Conservation (phyloP, 2,329 filamentous ascomycete genomes). For the Fusarium xylarioides region DNA sequence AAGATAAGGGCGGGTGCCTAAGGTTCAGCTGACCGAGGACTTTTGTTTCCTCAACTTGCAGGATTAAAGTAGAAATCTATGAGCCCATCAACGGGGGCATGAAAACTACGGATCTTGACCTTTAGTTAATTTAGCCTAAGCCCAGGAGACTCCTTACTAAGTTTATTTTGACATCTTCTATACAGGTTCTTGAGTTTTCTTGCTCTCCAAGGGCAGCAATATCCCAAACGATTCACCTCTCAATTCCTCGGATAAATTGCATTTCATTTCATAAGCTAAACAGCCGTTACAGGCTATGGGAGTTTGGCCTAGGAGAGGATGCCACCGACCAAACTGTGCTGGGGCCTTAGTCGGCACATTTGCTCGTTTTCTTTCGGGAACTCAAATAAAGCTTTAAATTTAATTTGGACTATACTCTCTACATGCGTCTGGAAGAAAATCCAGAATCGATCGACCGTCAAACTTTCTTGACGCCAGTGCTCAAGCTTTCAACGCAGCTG, state of each 20-base stretch:
- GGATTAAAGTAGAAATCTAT: neutral
- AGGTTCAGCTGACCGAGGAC: neutral
- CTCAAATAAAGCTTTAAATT: fast-evolving
- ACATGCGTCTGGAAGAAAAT: fast-evolving
- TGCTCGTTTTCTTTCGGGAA: fast-evolving
- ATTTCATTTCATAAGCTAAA: constrained; percentile 5
- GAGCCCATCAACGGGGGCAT: no score
- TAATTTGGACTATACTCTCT: neutral
- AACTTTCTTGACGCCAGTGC: fast-evolving
- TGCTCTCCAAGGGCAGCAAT: neutral
- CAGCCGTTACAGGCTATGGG: neutral
- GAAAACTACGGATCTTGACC: neutral
- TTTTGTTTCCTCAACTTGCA: neutral
- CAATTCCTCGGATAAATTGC: neutral
- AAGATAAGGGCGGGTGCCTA: neutral
- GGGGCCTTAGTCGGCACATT: neutral
- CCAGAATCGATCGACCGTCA: fast-evolving
- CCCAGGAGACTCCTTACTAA: no score
- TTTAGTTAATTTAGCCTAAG: neutral
- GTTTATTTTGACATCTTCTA: neutral
- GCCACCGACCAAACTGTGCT: neutral
- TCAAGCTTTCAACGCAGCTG: neutral
- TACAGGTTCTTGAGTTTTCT: neutral
- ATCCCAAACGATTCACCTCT: neutral
- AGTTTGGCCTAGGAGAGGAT: neutral